Evolutionary conservation across 2,329 filamentous ascomycete genomes (phyloP), one percentile per base, ranked within the genome.

Genomic region (Fusarium penzigii): DNA sequence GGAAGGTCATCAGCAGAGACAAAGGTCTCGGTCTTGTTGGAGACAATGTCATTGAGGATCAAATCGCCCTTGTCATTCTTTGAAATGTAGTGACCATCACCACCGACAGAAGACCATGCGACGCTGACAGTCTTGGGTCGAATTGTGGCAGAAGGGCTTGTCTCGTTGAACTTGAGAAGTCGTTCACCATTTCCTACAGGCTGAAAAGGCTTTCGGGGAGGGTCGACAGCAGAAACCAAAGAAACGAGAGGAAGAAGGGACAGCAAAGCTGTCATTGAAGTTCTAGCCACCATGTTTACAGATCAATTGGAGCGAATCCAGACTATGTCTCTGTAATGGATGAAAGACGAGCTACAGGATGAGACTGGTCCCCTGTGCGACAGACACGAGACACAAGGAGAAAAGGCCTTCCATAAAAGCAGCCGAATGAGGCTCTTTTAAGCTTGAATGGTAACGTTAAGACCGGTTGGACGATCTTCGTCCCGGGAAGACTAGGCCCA

Each of bases 71-170:
- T 75, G 5, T 69, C 66, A 48, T 70, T 76, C 42, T 70, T 70
- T 43, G 77, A 81, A 59, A 87, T 81, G 68, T 84, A 87, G 45
- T 83, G 77, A 17, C 85, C 85, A 57, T 89, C 85, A 32, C 76
- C 74, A 2, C 79, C 82, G 5, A 78, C 79, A 9, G 77, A 72
- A 5, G 85, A 76, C 85, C 85, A 88, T 43, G 73, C 75, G 8
- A 83, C 75, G 1, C 75, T 78, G 36, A 75, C 74, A 12, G 75
- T 75, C 12, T 72, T 72, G 1, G 79, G 72, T 1, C 73, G 63
- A 56, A 85, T 75, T 6, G 67, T 74, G 29, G 75, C 70, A 13
- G 65, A 68, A 1, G 77, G 72, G 10, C 80, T 79, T 1, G 82
- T 85, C 65, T 85, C 78, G 62, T 85, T 85, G 75, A 81, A 87